A percentile compares a stretch with the other conserved stretches of the same genome.
Evolutionary conservation across 805 yeast species (phyloP).

Genomic region (Ogataea thermomethanolica): DNA sequence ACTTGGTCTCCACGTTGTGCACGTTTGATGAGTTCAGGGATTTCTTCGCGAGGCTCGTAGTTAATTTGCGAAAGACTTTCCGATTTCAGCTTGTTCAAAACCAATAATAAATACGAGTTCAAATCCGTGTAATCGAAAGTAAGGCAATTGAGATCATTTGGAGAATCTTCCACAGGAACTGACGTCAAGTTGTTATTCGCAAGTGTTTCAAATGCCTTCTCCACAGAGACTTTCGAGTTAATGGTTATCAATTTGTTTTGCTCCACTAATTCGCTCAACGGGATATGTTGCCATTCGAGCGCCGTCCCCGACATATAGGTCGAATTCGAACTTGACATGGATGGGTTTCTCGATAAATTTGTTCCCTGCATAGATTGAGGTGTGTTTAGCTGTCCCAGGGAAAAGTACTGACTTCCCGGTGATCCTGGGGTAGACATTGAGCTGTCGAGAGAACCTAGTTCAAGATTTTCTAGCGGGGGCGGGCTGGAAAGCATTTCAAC

Average conservation of each 20-base stretch:
- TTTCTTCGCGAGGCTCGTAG: slow-evolving; percentile 36
- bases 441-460: slow-evolving; percentile 13
- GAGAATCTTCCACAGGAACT: slow-evolving; percentile 66
- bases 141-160: slow-evolving; percentile 62
- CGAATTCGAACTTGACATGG: slow-evolving; percentile 32
- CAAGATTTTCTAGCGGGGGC: slow-evolving; percentile 50
- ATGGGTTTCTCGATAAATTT: slow-evolving; percentile 37
- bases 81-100: slow-evolving; percentile 62
- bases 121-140: slow-evolving; percentile 92
- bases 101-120: slow-evolving; percentile 79
- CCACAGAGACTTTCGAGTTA: slow-evolving; percentile 67
- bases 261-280: slow-evolving; percentile 71
- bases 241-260: slow-evolving; percentile 71
- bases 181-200: slow-evolving; percentile 73
- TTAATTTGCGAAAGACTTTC: slow-evolving; percentile 36
- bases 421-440: slow-evolving; percentile 17
- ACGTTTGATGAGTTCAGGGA: slow-evolving; percentile 43
- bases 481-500: slow-evolving; percentile 76
- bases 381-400: slow-evolving; percentile 6
- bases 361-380: slow-evolving; percentile 1
- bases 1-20: slow-evolving; percentile 89
- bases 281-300: slow-evolving; percentile 70
- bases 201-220: slow-evolving; percentile 81
- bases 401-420: slow-evolving; percentile 10
- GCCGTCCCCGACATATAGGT: slow-evolving; percentile 28